phyloP scores from a whole-genome alignment of 352 stramenopile species.

The Elongisporangium anandrum region DNA sequence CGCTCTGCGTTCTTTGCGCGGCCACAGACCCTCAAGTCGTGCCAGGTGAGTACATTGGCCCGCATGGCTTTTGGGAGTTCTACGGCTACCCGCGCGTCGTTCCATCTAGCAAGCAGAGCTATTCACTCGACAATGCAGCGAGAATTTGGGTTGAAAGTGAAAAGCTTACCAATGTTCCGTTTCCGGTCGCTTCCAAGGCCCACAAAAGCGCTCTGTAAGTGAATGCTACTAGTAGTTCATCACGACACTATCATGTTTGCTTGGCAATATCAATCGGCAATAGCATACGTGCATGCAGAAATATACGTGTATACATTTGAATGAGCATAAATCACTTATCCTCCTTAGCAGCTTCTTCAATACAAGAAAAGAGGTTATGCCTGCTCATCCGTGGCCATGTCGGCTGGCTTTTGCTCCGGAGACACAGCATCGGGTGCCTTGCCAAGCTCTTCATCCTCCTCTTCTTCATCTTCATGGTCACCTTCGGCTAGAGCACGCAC shows the following conservation, averaged over 20 bases:
- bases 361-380: background rate
- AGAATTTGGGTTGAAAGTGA: conserved; percentile 30
- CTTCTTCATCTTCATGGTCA: background rate
- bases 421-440: background rate
- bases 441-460: background rate
- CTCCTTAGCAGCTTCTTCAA: conserved; percentile 3
- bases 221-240: background rate
- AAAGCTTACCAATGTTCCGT: conserved; percentile 20
- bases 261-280: background rate
- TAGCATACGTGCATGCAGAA: background rate
- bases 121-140: conserved; percentile 22
- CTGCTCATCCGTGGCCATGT: background rate
- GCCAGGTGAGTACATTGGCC: conserved; percentile 51
- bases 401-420: background rate
- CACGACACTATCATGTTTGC: background rate
- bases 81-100: conserved; percentile 54
- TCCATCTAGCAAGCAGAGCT: conserved; percentile 43
- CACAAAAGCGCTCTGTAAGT: background rate
- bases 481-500: background rate
- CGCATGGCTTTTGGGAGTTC: conserved; percentile 51
- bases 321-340: conserved; percentile 1
- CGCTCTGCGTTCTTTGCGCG: conserved; percentile 47
- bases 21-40: conserved; percentile 38
- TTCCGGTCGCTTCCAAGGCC: background rate
- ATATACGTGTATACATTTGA: background rate